Evolutionary conservation across 2,329 filamentous ascomycete species (phyloP), one percentile per base, ranked within the genome.

Genomic region (Aspergillus sp.): DNA sequence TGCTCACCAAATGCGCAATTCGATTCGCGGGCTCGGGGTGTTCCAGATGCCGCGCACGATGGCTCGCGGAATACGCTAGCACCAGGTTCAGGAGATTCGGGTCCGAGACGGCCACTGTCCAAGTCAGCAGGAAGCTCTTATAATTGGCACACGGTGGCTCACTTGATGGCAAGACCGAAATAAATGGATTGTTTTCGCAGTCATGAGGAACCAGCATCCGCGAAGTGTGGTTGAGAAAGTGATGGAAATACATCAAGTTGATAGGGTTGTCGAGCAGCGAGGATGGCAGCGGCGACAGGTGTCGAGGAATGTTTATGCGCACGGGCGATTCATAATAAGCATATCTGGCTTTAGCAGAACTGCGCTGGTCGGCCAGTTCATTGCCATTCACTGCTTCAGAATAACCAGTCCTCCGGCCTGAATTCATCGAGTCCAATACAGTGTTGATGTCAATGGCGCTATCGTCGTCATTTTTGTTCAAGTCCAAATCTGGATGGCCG

Each of bases 11-110:
- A 24, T 75, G 67, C 2, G 84, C 83, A 42, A 93, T 91, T 14
- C 85, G 75, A 51, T 80, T 81, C 5, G 71, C 72, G 4, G 85
- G 85, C 52, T 89, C 83, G 0, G 72, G 71, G 41, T 89, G 81
- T 19, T 74, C 72, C 13, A 91, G 65, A 19, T 89, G 72, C 27
- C 80, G 75, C 7, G 85, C 82, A 35, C 84, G 75, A 53, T 93
- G 85, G 16, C 79, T 84, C n/a, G 85, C 85, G 45, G 82, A 86
- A 55, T 86, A 93, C 13, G 85, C 80, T 15, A 93, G 69, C 29
- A 91, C 66, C 19, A 93, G 65, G 43, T 83, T 82, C 32, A 93
- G 68, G 1, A 93, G 70, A 47, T 86, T 80, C 3, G 46, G 42
- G 32, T 54, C 52, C 37, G 55, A 52, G 30, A 66, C 55, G 4